Evolutionary conservation across 345 rosid species (phyloP).

Genomic region (Hibiscus trionum): DNA sequence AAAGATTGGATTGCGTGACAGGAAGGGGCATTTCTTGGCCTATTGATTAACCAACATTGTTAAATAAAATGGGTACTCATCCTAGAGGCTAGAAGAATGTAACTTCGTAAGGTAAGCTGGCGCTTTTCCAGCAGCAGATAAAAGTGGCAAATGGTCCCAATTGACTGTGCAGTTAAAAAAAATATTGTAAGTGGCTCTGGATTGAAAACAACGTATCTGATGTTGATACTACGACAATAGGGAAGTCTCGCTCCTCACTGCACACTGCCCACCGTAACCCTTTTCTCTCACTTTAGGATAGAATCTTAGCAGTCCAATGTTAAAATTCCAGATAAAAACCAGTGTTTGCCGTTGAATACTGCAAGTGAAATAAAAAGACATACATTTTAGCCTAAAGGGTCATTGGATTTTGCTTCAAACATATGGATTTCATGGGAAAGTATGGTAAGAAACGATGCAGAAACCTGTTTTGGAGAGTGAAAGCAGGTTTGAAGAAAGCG

Average conservation of each 20-base stretch:
- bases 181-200: not conserved
- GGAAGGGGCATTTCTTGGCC: not conserved
- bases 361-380: not conserved
- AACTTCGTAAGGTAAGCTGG: not conserved
- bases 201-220: not conserved
- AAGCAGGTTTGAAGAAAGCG: constrained; percentile 40
- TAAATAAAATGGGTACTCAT: not conserved
- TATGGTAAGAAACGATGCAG: constrained; percentile 41
- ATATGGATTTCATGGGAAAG: constrained; percentile 18
- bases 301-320: constrained; percentile 62
- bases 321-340: constrained; percentile 9
- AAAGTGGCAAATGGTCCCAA: not conserved
- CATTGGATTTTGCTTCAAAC: not conserved
- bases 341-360: constrained; percentile 14
- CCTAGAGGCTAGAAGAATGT: not conserved
- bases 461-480: constrained; percentile 43
- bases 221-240: constrained; percentile 9
- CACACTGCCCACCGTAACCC: constrained; percentile 5
- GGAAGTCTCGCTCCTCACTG: constrained; percentile 24
- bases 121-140: not conserved
- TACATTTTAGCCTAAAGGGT: not conserved
- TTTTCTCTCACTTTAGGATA: constrained; percentile 19
- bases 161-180: not conserved
- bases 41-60: not conserved
- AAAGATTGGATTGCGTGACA: too few relatives aligned